Evolutionary conservation across 495 filamentous ascomycete genomes (phyloP).

Genomic region (Eremomyces bilateralis): DNA sequence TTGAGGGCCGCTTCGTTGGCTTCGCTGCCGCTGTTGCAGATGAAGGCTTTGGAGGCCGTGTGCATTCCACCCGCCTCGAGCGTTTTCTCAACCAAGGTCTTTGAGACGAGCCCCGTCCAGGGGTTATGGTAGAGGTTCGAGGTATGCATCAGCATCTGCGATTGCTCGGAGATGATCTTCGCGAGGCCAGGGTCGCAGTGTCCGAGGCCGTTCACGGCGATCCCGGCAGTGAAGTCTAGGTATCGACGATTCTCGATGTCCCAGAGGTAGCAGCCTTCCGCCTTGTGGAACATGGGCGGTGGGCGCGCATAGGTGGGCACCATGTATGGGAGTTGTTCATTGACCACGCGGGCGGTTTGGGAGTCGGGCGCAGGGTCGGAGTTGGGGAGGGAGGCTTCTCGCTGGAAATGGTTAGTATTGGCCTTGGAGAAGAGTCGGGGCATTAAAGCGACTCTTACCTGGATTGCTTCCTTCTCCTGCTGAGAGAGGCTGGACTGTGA

Average conservation of each 20-base stretch:
- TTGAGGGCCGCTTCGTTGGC: conserved; percentile 97
- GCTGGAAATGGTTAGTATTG: too few relatives aligned
- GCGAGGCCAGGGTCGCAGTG: conserved; percentile 60
- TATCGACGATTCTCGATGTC: conserved; percentile 78
- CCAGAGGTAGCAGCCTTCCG: conserved; percentile 68
- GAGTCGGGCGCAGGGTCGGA: conserved; percentile 66
- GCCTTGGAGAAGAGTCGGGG: too few relatives aligned
- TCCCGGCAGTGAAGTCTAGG: conserved; percentile 85
- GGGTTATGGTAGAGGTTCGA: conserved; percentile 94
- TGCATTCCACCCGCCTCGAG: conserved; percentile 55
- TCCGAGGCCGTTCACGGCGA: conserved; percentile 83
- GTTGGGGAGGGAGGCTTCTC: conserved; percentile 28
- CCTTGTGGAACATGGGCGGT: conserved; percentile 71
- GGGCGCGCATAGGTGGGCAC: conserved; percentile 86
- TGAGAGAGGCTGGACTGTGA: too few relatives aligned
- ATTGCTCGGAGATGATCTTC: conserved; percentile 51
- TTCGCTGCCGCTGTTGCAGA: conserved; percentile 87
- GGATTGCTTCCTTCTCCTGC: too few relatives aligned
- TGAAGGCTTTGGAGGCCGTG: conserved; percentile 59
- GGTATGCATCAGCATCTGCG: conserved; percentile 61
- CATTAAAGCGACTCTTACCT: too few relatives aligned
- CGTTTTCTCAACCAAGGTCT: conserved; percentile 65
- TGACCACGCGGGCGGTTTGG: conserved; percentile 46
- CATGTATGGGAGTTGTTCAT: conserved; percentile 63
- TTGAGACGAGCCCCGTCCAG: conserved; percentile 73